phyloP scores from a whole-genome alignment of 345 rosid genomes.

The Eucalyptus marginata region DNA sequence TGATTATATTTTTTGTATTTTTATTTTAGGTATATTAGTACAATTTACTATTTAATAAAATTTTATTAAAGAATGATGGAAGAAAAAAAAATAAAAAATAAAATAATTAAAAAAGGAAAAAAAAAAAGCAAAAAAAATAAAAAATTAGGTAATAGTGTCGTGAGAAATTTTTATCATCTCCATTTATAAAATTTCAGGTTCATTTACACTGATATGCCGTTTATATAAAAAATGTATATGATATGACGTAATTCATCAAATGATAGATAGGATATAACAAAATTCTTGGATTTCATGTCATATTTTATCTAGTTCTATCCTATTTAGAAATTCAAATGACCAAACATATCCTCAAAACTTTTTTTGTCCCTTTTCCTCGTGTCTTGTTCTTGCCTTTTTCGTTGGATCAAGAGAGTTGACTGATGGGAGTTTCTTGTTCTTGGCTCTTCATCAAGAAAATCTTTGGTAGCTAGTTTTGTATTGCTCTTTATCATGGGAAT shows the following conservation, averaged over 20 bases:
- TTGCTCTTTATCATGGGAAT: not conserved
- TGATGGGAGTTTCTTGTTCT: not conserved
- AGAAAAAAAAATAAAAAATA: no score
- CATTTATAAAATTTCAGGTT: accelerated
- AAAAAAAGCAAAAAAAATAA: no score
- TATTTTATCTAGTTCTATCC: accelerated
- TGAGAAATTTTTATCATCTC: accelerated
- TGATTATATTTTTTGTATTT: no score
- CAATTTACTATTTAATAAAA: no score
- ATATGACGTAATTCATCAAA: no score
- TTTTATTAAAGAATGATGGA: no score
- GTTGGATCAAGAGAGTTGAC: not conserved
- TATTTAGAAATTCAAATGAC: accelerated
- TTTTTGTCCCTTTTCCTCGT: not conserved
- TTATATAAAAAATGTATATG: no score
- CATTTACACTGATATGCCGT: accelerated
- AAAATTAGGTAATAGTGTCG: no score
- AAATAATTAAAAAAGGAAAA: accelerated
- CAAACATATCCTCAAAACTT: accelerated
- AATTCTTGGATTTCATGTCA: no score
- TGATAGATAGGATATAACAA: no score
- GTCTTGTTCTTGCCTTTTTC: not conserved
- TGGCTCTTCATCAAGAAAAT: not conserved
- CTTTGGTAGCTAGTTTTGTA: not conserved
- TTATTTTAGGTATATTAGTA: no score